Conservation (phyloP, 78 protist species). For the Protostelium mycophagum region DNA sequence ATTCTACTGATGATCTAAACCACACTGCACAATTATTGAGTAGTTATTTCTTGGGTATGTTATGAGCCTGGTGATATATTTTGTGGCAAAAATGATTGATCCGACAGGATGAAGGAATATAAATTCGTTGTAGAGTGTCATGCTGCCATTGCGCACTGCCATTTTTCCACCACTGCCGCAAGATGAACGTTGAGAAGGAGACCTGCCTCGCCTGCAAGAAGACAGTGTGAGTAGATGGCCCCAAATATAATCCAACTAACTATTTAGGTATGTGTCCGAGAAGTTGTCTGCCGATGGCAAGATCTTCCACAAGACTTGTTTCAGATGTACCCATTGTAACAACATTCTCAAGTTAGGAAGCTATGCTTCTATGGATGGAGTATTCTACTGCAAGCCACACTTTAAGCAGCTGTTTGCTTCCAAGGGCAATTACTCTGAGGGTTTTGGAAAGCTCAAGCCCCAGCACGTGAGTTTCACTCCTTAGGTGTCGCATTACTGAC, state of each 20-base stretch:
- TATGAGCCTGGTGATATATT: too few species aligned
- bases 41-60: too few species aligned
- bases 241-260: neutral
- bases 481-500: neutral
- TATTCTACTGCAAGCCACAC: constrained; percentile 62
- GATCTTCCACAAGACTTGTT: constrained; percentile 47
- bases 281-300: constrained; percentile 48
- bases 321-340: constrained; percentile 39
- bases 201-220: neutral
- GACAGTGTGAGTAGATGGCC: neutral
- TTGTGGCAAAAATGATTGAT: too few species aligned
- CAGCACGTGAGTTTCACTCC: constrained; percentile 13
- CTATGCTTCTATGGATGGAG: constrained; percentile 57
- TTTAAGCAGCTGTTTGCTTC: constrained; percentile 54
- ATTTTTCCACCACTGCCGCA: too few species aligned
- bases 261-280: constrained; percentile 4
- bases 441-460: constrained; percentile 56
- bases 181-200: constrained; percentile 1
- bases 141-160: too few species aligned
- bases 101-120: too few species aligned
- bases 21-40: too few species aligned
- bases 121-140: too few species aligned
- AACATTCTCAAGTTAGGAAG: constrained; percentile 35
- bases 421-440: constrained; percentile 54
- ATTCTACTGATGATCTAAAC: too few species aligned